These are phyloP conservation scores for Rhodomyrtus tomentosa DNA, from an alignment of 345 rosid genomes.

Conservation along the genomic window DNA sequence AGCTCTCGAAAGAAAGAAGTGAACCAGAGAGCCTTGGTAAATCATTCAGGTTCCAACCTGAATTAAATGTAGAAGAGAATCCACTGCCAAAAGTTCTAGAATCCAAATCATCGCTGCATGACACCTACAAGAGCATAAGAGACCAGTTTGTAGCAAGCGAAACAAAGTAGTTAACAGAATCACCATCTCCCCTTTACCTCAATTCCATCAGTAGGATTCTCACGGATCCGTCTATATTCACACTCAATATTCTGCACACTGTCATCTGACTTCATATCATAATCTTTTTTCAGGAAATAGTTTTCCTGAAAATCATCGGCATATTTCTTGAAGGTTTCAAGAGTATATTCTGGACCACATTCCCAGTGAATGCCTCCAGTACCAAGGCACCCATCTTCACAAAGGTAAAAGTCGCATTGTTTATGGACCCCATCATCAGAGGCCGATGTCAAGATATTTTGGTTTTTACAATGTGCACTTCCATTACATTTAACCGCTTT, in stretches of 20 bases:
- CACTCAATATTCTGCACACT: slow-evolving; percentile 38
- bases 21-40: slow-evolving; percentile 52
- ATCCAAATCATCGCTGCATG: slow-evolving; percentile 34
- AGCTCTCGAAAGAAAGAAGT: slow-evolving; percentile 50
- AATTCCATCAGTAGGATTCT: slow-evolving; percentile 34
- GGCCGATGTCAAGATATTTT: slow-evolving; percentile 1
- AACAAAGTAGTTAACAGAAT: background rate
- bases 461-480: slow-evolving; percentile 3
- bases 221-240: slow-evolving; percentile 49
- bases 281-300: slow-evolving; percentile 22
- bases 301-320: slow-evolving; percentile 36
- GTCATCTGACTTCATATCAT: slow-evolving; percentile 2
- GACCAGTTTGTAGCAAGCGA: background rate
- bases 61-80: slow-evolving; percentile 33
- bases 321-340: slow-evolving; percentile 34
- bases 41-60: slow-evolving; percentile 69
- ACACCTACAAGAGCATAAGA: slow-evolving; percentile 31
- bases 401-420: slow-evolving; percentile 3
- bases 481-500: slow-evolving; percentile 10
- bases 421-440: slow-evolving; percentile 5
- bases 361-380: slow-evolving; percentile 11
- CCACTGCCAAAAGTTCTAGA: slow-evolving; percentile 51
- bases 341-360: slow-evolving; percentile 30
- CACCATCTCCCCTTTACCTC: slow-evolving; percentile 31
- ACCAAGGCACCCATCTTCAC: slow-evolving; percentile 13